Evolutionary conservation across 495 filamentous ascomycete genomes (phyloP).

Genomic region (Daldinia concentrica): DNA sequence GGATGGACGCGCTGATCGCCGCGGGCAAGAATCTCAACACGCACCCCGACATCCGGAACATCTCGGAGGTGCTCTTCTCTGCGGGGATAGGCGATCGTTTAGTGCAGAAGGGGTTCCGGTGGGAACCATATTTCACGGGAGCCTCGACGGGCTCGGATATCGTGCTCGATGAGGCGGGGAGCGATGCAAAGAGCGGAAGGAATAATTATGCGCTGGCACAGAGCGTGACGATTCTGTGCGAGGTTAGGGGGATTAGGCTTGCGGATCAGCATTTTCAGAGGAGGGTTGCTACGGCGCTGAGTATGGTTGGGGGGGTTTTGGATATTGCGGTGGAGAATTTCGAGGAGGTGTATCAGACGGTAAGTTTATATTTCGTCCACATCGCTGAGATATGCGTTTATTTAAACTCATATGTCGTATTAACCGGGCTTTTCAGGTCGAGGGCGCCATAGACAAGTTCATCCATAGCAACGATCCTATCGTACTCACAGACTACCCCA

Average conservation of each 20-base stretch:
- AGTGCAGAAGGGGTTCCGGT: constrained; percentile 38
- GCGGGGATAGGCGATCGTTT: constrained; percentile 35
- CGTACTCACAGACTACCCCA: constrained; percentile 44
- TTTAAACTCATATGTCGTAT: no score
- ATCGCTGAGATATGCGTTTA: no score
- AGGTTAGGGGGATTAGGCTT: constrained; percentile 47
- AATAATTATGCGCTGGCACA: constrained; percentile 48
- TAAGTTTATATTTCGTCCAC: no score
- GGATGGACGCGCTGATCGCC: constrained; percentile 47
- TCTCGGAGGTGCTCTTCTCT: constrained; percentile 47
- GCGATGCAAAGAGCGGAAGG: constrained; percentile 46
- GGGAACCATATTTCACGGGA: constrained; percentile 50
- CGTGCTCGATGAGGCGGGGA: constrained; percentile 46
- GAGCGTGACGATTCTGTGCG: constrained; percentile 44
- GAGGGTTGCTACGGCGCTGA: constrained; percentile 44
- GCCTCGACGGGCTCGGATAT: constrained; percentile 13
- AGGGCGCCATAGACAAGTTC: constrained; percentile 41
- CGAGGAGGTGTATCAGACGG: constrained; percentile 42
- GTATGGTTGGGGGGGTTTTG: constrained; percentile 45
- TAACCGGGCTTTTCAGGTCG: no score
- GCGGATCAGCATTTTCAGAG: constrained; percentile 49
- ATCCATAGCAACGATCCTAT: constrained; percentile 40
- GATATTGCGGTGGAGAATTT: constrained; percentile 45
- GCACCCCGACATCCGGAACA: constrained; percentile 44
- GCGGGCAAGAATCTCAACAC: constrained; percentile 51